Conservation (phyloP, 805 yeast species). For the Soucietia sequanensis region DNA sequence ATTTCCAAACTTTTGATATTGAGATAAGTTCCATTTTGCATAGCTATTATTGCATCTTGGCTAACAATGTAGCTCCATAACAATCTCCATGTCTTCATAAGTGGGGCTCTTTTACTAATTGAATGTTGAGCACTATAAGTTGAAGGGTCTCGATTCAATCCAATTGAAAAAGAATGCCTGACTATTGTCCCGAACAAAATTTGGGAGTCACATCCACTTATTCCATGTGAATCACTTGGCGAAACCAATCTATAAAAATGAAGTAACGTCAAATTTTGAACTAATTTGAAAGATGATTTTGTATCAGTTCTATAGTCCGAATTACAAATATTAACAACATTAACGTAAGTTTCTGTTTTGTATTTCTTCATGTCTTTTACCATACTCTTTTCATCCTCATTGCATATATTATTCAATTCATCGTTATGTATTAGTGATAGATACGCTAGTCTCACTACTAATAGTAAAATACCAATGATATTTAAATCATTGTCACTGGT, state of each 20-base stretch:
- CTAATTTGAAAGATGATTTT: slow-evolving; percentile 33
- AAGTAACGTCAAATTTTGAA: slow-evolving; percentile 33
- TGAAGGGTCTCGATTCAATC: slow-evolving; percentile 41
- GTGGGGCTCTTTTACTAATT: slow-evolving; percentile 24
- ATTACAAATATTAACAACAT: slow-evolving; percentile 32
- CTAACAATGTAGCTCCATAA: slow-evolving; percentile 33
- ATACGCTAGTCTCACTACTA: slow-evolving; percentile 35
- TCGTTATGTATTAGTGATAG: slow-evolving; percentile 38
- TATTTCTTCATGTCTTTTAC: slow-evolving; percentile 29
- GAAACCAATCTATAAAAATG: slow-evolving; percentile 35
- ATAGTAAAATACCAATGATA: slow-evolving; percentile 27
- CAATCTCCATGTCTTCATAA: slow-evolving; percentile 33
- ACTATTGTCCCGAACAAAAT: slow-evolving; percentile 35
- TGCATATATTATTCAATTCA: slow-evolving; percentile 22
- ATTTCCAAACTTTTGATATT: slow-evolving; percentile 24
- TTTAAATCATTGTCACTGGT: slow-evolving; percentile 30
- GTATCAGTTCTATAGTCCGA: slow-evolving; percentile 27
- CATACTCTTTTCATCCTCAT: slow-evolving; percentile 23
- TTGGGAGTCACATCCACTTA: slow-evolving; percentile 39
- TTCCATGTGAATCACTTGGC: slow-evolving; percentile 43
- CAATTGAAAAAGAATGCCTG: slow-evolving; percentile 39
- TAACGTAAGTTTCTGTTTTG: slow-evolving; percentile 26
- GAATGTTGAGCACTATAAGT: slow-evolving; percentile 26
- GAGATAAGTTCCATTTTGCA: slow-evolving; percentile 31
- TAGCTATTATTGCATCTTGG: slow-evolving; percentile 31